Conservation (phyloP, 352 stramenopile genomes). For the Aphanomyces invadans region DNA sequence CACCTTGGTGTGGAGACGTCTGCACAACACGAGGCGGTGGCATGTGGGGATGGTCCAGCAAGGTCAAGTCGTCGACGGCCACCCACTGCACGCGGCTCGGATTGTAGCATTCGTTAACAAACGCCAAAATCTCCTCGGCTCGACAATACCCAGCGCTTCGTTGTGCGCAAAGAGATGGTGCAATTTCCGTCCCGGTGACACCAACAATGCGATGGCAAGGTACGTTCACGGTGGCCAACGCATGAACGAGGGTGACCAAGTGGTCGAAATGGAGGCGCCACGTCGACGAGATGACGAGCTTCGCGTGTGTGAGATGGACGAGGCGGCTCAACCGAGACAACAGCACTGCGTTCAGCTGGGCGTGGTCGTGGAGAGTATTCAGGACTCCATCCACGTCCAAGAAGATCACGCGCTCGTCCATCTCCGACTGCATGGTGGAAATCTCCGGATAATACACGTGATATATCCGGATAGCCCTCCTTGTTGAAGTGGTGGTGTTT, state of each 20-base stretch:
- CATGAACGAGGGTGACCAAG: neutral
- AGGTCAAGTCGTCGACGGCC: slow-evolving; percentile 6
- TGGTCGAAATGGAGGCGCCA: slow-evolving; percentile 1
- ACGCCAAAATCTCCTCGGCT: slow-evolving; percentile 2
- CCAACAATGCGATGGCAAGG: slow-evolving; percentile 14
- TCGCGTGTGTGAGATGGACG: neutral
- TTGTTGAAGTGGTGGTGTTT: neutral
- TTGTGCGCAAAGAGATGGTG: neutral
- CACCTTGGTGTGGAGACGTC: neutral
- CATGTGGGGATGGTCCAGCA: neutral
- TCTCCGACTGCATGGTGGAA: neutral
- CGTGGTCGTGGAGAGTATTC: neutral
- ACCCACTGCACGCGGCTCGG: neutral
- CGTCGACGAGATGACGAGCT: slow-evolving; percentile 14
- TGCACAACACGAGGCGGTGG: neutral
- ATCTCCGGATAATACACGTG: neutral
- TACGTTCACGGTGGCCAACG: neutral
- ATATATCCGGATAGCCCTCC: neutral
- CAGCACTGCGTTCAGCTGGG: slow-evolving; percentile 2
- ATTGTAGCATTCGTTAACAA: neutral
- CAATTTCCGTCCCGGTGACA: neutral
- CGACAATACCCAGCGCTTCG: neutral
- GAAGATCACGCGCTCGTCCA: slow-evolving; percentile 5
- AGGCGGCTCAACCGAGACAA: slow-evolving; percentile 4
- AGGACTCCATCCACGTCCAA: slow-evolving; percentile 20